Conservation (phyloP, 495 filamentous ascomycete species). For the Aspergillus sclerotiicarbonarius region DNA sequence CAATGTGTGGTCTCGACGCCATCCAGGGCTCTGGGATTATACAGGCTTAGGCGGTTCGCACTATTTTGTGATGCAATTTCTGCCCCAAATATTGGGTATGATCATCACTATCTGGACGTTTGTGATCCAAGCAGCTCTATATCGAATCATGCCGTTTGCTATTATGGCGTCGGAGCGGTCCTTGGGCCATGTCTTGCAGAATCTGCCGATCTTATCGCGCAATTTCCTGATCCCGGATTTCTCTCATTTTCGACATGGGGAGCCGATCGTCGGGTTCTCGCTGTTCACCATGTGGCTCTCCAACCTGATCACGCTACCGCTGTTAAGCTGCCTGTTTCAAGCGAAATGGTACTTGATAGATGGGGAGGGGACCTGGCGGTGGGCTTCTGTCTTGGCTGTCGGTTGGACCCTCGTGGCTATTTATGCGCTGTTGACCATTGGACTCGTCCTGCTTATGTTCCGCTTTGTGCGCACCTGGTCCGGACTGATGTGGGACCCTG, state of each 20-base stretch:
- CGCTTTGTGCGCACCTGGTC: conserved; percentile 54
- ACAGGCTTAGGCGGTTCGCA: conserved; percentile 59
- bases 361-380: conserved; percentile 59
- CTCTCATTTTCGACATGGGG: conserved; percentile 54
- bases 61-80: conserved; percentile 85
- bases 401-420: conserved; percentile 76
- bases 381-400: conserved; percentile 72
- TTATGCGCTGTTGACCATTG: conserved; percentile 64
- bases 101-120: conserved; percentile 73
- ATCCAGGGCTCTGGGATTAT: conserved; percentile 66
- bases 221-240: conserved; percentile 60
- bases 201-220: conserved; percentile 41
- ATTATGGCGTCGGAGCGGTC: conserved; percentile 61
- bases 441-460: conserved; percentile 52
- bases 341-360: conserved; percentile 48
- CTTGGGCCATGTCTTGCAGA: conserved; percentile 38
- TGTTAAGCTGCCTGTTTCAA: conserved; percentile 65
- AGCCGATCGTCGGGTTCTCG: conserved; percentile 53
- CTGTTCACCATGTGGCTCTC: conserved; percentile 61
- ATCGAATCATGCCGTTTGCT: conserved; percentile 74
- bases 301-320: conserved; percentile 60
- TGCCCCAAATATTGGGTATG: conserved; percentile 75
- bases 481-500: conserved; percentile 80
- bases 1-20: conserved; percentile 65
- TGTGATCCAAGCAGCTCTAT: conserved; percentile 69